These are phyloP conservation scores for Adansonia rubrostipa DNA, from an alignment of 441 rosid species.

Conservation along the genomic window DNA sequence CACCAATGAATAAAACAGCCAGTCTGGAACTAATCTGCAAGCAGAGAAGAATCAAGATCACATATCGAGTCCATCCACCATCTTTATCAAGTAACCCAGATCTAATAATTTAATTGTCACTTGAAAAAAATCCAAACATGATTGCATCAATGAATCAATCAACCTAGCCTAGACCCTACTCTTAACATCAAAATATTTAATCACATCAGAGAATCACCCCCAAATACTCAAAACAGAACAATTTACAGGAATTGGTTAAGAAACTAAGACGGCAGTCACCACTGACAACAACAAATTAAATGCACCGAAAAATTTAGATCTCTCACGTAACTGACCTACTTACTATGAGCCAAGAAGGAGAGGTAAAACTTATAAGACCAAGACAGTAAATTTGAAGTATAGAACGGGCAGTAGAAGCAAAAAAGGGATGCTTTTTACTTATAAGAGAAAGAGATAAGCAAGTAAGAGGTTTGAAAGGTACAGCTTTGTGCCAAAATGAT, in stretches of 20 bases:
- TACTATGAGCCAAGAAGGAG: neutral
- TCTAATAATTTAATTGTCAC: slow-evolving; percentile 25
- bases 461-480: neutral
- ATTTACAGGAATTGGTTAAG: neutral
- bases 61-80: slow-evolving; percentile 22
- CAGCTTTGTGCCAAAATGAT: neutral
- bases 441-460: neutral
- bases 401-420: neutral
- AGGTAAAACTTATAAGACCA: slow-evolving; percentile 1
- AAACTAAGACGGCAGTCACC: slow-evolving; percentile 14
- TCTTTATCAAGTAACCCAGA: slow-evolving; percentile 26
- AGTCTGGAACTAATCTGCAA: slow-evolving; percentile 35
- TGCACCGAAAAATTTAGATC: slow-evolving; percentile 22
- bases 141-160: neutral
- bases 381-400: neutral
- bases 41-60: slow-evolving; percentile 27
- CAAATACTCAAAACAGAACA: neutral
- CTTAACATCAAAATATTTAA: neutral
- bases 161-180: neutral
- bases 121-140: slow-evolving; percentile 9
- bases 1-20: slow-evolving; percentile 32
- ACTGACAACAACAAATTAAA: neutral
- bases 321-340: slow-evolving; percentile 13
- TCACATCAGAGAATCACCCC: neutral
- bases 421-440: neutral